Conservation (phyloP, 768 basidiomycete species). For the Chalciporus pseudorubinellus region DNA sequence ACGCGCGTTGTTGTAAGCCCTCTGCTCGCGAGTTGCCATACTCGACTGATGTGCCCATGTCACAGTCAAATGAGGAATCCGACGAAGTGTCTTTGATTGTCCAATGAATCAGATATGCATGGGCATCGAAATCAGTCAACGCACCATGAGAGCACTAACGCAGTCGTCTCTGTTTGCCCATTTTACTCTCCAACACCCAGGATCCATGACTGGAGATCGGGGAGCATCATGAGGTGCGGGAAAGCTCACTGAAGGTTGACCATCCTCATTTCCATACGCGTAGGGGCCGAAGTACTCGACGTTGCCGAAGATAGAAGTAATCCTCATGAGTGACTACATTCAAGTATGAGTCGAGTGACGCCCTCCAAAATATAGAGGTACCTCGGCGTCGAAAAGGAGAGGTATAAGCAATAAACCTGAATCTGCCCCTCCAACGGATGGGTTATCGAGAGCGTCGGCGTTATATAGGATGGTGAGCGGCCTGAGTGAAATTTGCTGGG, state of each 20-base stretch:
- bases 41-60: conserved; percentile 75
- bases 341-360: conserved; percentile 5
- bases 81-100: conserved; percentile 57
- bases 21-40: conserved; percentile 15
- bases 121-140: conserved; percentile 10
- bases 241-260: conserved; percentile 17
- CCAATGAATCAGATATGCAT: conserved; percentile 2
- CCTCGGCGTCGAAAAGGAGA: conserved; percentile 59
- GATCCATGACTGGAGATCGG: conserved; percentile 55
- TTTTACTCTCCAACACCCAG: conserved; percentile 71
- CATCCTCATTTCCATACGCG: conserved; percentile 16
- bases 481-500: conserved; percentile 17
- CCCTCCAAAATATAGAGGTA: conserved; percentile 25
- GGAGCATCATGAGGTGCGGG: conserved; percentile 58
- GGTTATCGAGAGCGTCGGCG: conserved; percentile 43
- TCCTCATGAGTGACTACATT: conserved; percentile 46
- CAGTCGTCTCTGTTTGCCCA: conserved; percentile 78
- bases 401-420: conserved; percentile 50
- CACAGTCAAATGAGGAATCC: conserved; percentile 67
- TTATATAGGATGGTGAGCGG: conserved; percentile 52
- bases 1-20: conserved; percentile 11
- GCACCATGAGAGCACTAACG: conserved; percentile 67
- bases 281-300: conserved; percentile 54
- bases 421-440: conserved; percentile 11
- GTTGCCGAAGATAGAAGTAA: conserved; percentile 61